Evolutionary conservation across 495 filamentous ascomycete species (phyloP).

Genomic region (Tuber magnatum): DNA sequence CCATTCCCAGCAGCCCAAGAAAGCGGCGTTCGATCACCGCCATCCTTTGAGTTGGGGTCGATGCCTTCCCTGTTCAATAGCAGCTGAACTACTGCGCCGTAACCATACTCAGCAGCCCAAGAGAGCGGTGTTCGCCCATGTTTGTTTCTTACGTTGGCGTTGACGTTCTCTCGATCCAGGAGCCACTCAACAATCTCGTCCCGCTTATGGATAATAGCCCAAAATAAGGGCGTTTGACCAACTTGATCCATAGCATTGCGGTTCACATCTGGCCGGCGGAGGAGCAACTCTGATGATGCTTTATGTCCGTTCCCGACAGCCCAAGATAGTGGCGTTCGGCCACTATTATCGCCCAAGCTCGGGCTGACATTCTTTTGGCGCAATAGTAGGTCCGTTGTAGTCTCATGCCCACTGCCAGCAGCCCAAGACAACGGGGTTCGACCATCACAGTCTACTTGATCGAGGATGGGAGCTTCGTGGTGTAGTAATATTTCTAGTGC

Average conservation of each 20-base stretch:
- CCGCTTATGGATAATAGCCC: no score
- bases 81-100: neutral
- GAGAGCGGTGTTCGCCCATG: slow-evolving; percentile 17
- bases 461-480: neutral
- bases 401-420: slow-evolving; percentile 25
- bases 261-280: no score
- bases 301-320: slow-evolving; percentile 7
- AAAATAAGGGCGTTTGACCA: slow-evolving; percentile 13
- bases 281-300: neutral
- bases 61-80: neutral
- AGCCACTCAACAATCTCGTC: no score
- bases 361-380: slow-evolving; percentile 3
- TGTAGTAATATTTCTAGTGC: neutral
- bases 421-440: slow-evolving; percentile 19
- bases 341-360: neutral
- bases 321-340: slow-evolving; percentile 7
- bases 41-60: neutral
- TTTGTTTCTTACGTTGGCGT: slow-evolving; percentile 1
- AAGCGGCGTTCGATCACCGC: neutral
- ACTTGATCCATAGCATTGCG: no score
- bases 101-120: slow-evolving; percentile 6
- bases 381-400: slow-evolving; percentile 7
- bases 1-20: slow-evolving; percentile 10
- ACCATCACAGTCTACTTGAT: neutral
- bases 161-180: neutral